Evolutionary conservation across 192 early-diverging fungal genomes (phyloP).

Genomic region (Coemansia sp.): DNA sequence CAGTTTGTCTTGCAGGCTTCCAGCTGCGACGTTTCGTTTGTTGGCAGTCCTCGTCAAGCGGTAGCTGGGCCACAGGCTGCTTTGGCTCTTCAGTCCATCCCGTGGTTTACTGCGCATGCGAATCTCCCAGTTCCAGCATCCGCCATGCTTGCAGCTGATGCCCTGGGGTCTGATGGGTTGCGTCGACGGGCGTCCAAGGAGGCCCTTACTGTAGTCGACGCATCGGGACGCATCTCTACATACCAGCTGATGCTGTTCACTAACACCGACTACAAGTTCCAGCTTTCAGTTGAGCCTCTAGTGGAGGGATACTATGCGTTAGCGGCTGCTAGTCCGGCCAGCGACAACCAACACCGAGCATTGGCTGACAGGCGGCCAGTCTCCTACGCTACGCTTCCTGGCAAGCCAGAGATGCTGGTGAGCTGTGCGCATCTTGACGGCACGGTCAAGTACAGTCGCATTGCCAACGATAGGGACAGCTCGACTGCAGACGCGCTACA

Average conservation of each 20-base stretch:
- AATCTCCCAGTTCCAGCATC: not conserved
- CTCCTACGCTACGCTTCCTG: conserved; percentile 26
- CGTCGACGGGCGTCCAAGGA: conserved; percentile 8
- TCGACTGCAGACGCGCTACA: conserved; percentile 2
- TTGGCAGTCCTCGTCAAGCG: conserved; percentile 19
- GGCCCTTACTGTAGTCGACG: conserved; percentile 33
- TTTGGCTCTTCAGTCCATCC: not conserved
- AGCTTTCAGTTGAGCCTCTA: conserved; percentile 31
- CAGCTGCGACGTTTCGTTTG: conserved; percentile 24
- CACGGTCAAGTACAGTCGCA: conserved; percentile 25
- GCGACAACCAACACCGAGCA: conserved; percentile 28
- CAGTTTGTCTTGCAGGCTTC: conserved; percentile 45
- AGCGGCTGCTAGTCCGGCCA: conserved; percentile 35
- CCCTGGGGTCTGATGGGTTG: not conserved
- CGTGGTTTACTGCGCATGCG: conserved; percentile 12
- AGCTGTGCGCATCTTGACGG: conserved; percentile 36
- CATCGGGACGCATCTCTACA: conserved; percentile 21
- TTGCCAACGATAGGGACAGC: conserved; percentile 14
- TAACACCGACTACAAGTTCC: conserved; percentile 26
- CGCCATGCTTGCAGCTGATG: not conserved
- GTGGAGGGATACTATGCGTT: conserved; percentile 33
- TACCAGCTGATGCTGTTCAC: conserved; percentile 30
- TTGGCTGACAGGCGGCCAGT: conserved; percentile 16
- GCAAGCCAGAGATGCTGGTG: conserved; percentile 25
- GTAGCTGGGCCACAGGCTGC: conserved; percentile 2